These are phyloP conservation scores for Echria macrotheca DNA, from an alignment of 495 filamentous ascomycete genomes.

Conservation along the genomic window DNA sequence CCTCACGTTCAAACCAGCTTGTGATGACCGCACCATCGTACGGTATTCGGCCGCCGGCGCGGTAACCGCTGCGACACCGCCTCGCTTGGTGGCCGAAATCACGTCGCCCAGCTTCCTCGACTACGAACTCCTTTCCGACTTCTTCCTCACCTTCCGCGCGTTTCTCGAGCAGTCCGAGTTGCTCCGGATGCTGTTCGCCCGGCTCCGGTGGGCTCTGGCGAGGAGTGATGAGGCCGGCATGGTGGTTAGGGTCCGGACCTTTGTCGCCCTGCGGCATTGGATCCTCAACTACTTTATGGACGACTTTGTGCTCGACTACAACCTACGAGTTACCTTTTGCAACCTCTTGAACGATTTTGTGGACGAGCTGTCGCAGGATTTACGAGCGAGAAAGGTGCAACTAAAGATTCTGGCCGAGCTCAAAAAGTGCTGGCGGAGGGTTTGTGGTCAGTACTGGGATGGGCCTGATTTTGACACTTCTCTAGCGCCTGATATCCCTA, in stretches of 20 bases:
- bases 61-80: conserved; percentile 85
- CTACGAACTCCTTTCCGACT: conserved; percentile 95
- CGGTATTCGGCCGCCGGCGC: conserved; percentile 69
- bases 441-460: conserved; percentile 87
- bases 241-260: conserved; percentile 89
- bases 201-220: conserved; percentile 81
- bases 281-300: conserved; percentile 97
- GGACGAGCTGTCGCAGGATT: conserved; percentile 41
- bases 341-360: conserved; percentile 73
- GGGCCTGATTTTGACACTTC: conserved; percentile 53
- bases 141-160: conserved; percentile 90
- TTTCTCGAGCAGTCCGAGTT: conserved; percentile 75
- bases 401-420: conserved; percentile 88
- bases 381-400: conserved; percentile 60
- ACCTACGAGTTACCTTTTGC: conserved; percentile 76
- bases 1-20: conserved; percentile 61
- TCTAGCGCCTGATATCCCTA: conserved; percentile 59
- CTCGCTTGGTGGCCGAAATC: conserved; percentile 92
- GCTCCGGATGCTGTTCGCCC: conserved; percentile 73
- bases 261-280: conserved; percentile 96
- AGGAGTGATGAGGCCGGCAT: conserved; percentile 78
- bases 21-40: conserved; percentile 77
- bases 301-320: conserved; percentile 83
- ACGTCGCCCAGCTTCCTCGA: conserved; percentile 94
- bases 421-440: conserved; percentile 95